Evolutionary conservation across 208 protist species (phyloP).

Genomic region (Acanthamoeba polyphaga): DNA sequence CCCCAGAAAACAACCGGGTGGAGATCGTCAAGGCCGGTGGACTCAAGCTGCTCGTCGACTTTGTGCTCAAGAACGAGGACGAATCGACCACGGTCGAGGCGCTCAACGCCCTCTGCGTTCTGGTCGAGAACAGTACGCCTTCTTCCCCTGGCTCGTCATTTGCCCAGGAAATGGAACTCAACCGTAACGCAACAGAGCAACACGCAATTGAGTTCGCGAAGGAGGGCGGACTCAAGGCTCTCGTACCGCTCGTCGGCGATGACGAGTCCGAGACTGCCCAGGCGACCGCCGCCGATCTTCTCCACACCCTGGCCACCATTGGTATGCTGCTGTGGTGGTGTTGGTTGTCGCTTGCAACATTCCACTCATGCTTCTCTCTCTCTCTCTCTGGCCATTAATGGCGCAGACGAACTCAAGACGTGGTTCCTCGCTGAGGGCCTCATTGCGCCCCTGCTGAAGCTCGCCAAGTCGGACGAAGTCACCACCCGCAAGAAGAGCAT

Average conservation of each 20-base stretch:
- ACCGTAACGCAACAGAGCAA: neutral
- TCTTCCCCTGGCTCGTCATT: neutral
- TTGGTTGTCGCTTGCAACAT: neutral
- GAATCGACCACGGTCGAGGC: constrained; percentile 31
- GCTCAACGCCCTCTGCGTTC: constrained; percentile 2
- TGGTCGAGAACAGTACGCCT: constrained; percentile 54
- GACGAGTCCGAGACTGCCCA: neutral
- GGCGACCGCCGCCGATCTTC: constrained; percentile 6
- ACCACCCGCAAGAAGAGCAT: constrained; percentile 37
- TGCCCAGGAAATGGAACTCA: neutral
- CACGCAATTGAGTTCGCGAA: constrained; percentile 19
- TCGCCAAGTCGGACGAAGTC: neutral
- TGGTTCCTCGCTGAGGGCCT: constrained; percentile 48
- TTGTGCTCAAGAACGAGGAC: constrained; percentile 24
- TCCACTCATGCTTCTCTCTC: neutral
- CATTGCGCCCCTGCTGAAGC: constrained; percentile 19
- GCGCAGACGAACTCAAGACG: constrained; percentile 38
- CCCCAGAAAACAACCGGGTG: constrained; percentile 45
- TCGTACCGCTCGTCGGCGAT: constrained; percentile 1
- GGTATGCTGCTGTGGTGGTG: neutral
- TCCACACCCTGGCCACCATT: constrained; percentile 1
- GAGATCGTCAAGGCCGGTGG: constrained; percentile 66
- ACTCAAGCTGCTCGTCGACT: constrained; percentile 11
- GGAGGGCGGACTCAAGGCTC: constrained; percentile 31
- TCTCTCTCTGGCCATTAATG: neutral